Conservation (phyloP, 441 rosid species). For the Adansonia gregorii region DNA sequence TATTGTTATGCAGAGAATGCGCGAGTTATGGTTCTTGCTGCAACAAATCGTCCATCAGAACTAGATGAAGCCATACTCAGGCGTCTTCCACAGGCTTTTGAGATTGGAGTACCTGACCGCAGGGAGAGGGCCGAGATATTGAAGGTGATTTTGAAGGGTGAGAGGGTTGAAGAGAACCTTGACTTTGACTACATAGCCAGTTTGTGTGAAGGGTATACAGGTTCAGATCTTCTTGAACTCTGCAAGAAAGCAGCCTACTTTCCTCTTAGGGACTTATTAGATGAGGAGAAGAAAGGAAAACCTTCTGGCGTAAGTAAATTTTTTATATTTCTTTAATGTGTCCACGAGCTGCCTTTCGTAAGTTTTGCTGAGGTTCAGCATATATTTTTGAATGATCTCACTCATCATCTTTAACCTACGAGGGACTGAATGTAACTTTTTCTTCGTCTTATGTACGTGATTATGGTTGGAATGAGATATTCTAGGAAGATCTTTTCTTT, state of each 20-base stretch:
- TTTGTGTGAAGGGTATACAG: conserved; percentile 78
- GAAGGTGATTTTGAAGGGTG: conserved; percentile 83
- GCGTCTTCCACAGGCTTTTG: conserved; percentile 95
- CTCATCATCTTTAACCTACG: not conserved
- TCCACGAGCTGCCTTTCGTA: too few species aligned
- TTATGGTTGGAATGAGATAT: not conserved
- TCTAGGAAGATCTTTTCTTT: not conserved
- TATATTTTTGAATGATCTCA: not conserved
- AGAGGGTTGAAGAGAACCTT: conserved; percentile 58
- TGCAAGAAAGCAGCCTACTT: conserved; percentile 96
- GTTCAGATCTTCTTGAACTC: conserved; percentile 89
- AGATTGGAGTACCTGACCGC: conserved; percentile 84
- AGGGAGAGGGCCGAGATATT: conserved; percentile 77
- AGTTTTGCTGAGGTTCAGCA: too few species aligned
- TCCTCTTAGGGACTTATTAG: conserved; percentile 78
- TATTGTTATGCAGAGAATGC: conserved; percentile 65
- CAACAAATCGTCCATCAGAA: conserved; percentile 96
- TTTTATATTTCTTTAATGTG: too few species aligned
- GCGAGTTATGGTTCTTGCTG: conserved; percentile 96
- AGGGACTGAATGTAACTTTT: not conserved
- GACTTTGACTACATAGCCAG: conserved; percentile 70
- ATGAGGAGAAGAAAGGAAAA: conserved; percentile 77
- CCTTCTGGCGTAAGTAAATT: conserved; percentile 52
- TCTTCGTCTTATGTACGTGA: not conserved
- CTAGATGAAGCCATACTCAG: conserved; percentile 96